These are phyloP conservation scores for Sphaerulina musiva DNA, from an alignment of 2,329 filamentous ascomycete genomes.

Conservation along the genomic window DNA sequence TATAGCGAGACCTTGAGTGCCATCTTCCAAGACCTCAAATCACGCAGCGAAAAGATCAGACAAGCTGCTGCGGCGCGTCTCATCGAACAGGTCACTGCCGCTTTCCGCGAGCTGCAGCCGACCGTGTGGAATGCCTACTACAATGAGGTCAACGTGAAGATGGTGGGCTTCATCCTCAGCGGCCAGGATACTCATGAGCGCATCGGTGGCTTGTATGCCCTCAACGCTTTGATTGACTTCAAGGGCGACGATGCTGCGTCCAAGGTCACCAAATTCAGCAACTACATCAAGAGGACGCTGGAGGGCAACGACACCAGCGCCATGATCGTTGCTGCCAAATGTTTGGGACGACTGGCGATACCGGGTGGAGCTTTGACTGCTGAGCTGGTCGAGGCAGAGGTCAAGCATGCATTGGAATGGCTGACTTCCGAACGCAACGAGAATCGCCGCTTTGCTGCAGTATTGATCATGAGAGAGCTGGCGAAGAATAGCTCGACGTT, in stretches of 20 bases:
- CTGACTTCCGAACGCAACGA: constrained; percentile 91
- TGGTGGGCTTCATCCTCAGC: constrained; percentile 70
- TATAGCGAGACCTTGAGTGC: constrained; percentile 30
- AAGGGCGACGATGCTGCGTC: constrained; percentile 88
- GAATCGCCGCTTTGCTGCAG: constrained; percentile 85
- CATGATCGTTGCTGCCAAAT: constrained; percentile 83
- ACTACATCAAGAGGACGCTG: constrained; percentile 79
- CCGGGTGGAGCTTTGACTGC: constrained; percentile 91
- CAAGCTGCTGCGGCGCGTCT: constrained; percentile 28
- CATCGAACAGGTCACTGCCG: constrained; percentile 29
- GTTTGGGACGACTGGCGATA: constrained; percentile 81
- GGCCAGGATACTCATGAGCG: constrained; percentile 81
- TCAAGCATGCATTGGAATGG: constrained; percentile 94
- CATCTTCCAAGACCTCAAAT: constrained; percentile 29
- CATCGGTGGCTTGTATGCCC: constrained; percentile 82
- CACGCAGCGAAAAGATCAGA: constrained; percentile 26
- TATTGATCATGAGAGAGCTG: constrained; percentile 82
- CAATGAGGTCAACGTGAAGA: constrained; percentile 56
- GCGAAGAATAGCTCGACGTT: constrained; percentile 89
- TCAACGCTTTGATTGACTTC: constrained; percentile 91
- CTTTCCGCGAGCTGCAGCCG: constrained; percentile 59
- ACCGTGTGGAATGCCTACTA: constrained; percentile 72
- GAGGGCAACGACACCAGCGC: constrained; percentile 85
- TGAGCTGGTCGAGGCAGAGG: constrained; percentile 91
- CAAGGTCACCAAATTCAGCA: constrained; percentile 91